Evolutionary conservation across 1,284 basidiomycete genomes (phyloP).

Genomic region (Rugosomyces carneus): DNA sequence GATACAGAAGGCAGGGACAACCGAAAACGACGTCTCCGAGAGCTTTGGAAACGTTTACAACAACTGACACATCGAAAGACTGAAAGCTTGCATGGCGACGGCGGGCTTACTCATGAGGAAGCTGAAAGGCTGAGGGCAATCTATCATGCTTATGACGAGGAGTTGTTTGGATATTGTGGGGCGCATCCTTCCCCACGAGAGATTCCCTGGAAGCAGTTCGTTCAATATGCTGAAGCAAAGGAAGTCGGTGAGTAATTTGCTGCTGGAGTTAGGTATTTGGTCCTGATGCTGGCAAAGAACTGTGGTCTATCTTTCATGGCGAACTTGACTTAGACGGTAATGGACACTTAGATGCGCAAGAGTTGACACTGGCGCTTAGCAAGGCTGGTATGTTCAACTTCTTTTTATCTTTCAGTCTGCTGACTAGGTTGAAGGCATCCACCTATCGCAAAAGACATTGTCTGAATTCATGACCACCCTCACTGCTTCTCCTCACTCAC

Average conservation of each 20-base stretch:
- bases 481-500: constrained; percentile 59
- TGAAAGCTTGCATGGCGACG: constrained; percentile 13
- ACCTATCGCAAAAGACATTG: constrained; percentile 58
- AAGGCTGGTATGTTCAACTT: constrained; percentile 59
- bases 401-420: not conserved
- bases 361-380: constrained; percentile 63
- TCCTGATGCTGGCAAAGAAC: constrained; percentile 39
- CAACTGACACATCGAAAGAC: constrained; percentile 16
- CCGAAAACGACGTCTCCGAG: constrained; percentile 51
- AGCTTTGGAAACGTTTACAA: constrained; percentile 56
- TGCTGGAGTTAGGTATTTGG: not conserved
- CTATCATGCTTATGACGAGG: constrained; percentile 80
- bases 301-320: constrained; percentile 87
- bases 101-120: constrained; percentile 55
- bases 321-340: constrained; percentile 85
- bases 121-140: constrained; percentile 62
- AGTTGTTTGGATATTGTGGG: constrained; percentile 63
- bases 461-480: constrained; percentile 79
- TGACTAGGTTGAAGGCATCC: constrained; percentile 48
- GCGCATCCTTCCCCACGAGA: constrained; percentile 41
- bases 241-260: constrained; percentile 57
- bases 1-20: constrained; percentile 53
- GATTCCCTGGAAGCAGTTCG: constrained; percentile 77
- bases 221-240: constrained; percentile 69
- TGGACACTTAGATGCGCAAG: constrained; percentile 70